These are phyloP conservation scores for Talaromyces sp. DNA, from an alignment of 2,329 filamentous ascomycete species.

Conservation along the genomic window DNA sequence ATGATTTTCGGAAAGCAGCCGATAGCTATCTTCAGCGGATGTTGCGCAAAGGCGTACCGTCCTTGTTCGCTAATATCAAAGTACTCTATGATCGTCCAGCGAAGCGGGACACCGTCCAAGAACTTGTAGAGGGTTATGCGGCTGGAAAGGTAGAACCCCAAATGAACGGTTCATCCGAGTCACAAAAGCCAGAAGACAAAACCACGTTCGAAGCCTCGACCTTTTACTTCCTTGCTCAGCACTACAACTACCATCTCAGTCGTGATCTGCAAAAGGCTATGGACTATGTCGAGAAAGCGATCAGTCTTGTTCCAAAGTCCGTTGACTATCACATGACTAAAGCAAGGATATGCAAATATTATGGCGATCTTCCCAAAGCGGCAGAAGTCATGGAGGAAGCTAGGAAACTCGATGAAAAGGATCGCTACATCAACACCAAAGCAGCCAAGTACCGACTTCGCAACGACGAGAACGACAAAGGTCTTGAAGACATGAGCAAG, in stretches of 20 bases:
- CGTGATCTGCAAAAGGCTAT: constrained; percentile 79
- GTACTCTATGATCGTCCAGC: constrained; percentile 75
- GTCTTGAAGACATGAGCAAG: constrained; percentile 82
- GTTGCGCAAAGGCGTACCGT: constrained; percentile 90
- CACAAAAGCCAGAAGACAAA: constrained; percentile 52
- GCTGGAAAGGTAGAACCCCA: constrained; percentile 52
- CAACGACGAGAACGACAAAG: constrained; percentile 85
- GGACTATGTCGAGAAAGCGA: constrained; percentile 78
- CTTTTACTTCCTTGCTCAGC: constrained; percentile 91
- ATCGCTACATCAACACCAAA: constrained; percentile 98
- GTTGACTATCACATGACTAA: constrained; percentile 95
- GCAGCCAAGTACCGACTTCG: constrained; percentile 94
- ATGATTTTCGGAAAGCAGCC: constrained; percentile 75
- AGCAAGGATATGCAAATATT: constrained; percentile 90
- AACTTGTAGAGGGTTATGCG: constrained; percentile 76
- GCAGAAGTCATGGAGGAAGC: constrained; percentile 86
- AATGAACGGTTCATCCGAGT: constrained; percentile 51
- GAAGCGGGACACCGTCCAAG: constrained; percentile 75
- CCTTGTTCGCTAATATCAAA: constrained; percentile 95
- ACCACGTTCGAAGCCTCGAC: constrained; percentile 70
- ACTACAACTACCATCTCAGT: constrained; percentile 90
- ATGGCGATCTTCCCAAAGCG: constrained; percentile 74
- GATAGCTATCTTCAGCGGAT: constrained; percentile 77
- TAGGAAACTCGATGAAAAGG: constrained; percentile 78
- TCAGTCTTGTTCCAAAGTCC: constrained; percentile 73